These are phyloP conservation scores for Alternaria sp. DNA, from an alignment of 2,329 filamentous ascomycete species.

Conservation along the genomic window DNA sequence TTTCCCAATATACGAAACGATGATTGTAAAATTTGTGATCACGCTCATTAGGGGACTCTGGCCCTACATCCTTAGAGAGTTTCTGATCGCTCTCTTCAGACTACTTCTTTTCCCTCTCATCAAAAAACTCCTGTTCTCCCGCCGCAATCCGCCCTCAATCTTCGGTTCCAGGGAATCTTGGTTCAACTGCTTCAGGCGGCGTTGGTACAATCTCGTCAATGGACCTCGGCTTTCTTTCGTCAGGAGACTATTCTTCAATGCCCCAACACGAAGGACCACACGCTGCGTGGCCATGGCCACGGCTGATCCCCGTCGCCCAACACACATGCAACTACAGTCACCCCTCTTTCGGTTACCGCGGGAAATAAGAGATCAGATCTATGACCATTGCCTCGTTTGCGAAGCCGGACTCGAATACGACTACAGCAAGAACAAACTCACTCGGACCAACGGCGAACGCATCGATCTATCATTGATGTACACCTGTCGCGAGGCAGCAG, in stretches of 20 bases:
- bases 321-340: background rate
- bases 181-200: too few species aligned
- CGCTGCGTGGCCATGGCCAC: background rate
- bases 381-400: rapidly evolving
- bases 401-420: background rate
- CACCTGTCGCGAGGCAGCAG: background rate
- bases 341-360: background rate
- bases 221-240: too few species aligned
- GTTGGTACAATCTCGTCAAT: too few species aligned
- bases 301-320: background rate
- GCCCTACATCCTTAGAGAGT: too few species aligned
- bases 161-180: too few species aligned
- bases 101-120: too few species aligned
- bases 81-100: too few species aligned
- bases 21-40: too few species aligned
- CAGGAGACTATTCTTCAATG: background rate
- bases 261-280: rapidly evolving
- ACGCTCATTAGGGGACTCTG: too few species aligned
- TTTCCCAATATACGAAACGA: too few species aligned
- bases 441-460: background rate
- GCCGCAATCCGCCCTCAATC: too few species aligned
- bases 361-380: background rate
- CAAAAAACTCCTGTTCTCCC: too few species aligned
- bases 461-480: background rate
- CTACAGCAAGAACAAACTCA: background rate